Base-by-base conservation (phyloP, 208 protist species). In the Trypanosoma rangeli region DNA sequence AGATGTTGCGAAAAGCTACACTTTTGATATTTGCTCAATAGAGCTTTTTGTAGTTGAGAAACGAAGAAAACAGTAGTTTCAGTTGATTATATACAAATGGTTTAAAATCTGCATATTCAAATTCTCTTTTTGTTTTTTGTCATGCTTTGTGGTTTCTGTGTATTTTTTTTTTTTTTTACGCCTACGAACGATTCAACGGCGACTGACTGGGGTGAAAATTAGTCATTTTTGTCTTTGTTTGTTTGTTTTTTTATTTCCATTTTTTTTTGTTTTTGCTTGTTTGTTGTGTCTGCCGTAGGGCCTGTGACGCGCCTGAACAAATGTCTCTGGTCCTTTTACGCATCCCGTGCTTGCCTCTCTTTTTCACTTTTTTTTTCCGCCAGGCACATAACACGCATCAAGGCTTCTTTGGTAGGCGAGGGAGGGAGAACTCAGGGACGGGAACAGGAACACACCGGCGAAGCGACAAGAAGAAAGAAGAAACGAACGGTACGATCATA, bases 41-140 rank as follows among this genome's bases (percentile, higher is more conserved):
- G 86, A 92, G 49, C 76, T 92, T 12, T 61, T 92, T 22, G 86
- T 87, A 20, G 73, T 91, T 73, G 56, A 56, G 28, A 28, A 62
- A 24, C 1, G 26, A 42, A 24, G 24, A 13, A 20, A 60, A 69
- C 24, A 4, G 7, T 18, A 70, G 20, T 13, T 24, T 20, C 63
- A 68, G 37, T 28, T 74, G 65, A 5, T 46, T 5, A 16, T 5
- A 16, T 46, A 16, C 15, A 16, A 42, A 42, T 7, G 33, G 33
- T 37, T 37, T 37, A 9, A 18, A 5, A 46, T 1, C 8, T 46
- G 1, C 15, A 16, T 46, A 46, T 46, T 10, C 1, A 5, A 16
- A 72, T 65, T 64, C 64, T 73, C 42, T 29, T 53, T 66, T 53
- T 54, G 13, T 35, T 57, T 56, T 20, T 67, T 63, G 54, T 24